Base-by-base conservation (phyloP, 2,329 filamentous ascomycete genomes). In the Tolypocladium paradoxum region DNA sequence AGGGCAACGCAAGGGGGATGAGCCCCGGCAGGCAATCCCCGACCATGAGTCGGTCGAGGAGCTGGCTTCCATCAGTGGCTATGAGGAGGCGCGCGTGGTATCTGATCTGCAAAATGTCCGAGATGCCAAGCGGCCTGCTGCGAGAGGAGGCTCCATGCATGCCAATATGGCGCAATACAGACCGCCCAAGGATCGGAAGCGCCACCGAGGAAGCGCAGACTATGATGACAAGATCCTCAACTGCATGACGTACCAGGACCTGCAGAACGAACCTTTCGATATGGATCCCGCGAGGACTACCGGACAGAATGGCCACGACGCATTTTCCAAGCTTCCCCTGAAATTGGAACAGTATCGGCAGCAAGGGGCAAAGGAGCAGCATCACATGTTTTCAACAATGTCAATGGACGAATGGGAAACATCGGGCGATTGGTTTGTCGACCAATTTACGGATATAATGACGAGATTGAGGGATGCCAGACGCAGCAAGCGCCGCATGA, bases 361-460 rank as follows among this genome's bases (percentile, higher is more conserved):
- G 51, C 70, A 75, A 52, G 68, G 69, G 9, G 73, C 74, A 49
- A 61, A 64, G 34, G 74, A 77, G 49, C 77, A 79, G 59, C 68
- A 67, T 34, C 64, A 71, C 1, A 76, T 83, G 52, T 82, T 83
- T 60, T 71, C 70, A 3, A 71, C 71, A 51, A 76, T 83, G 72
- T 65, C 75, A 1, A 69, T 82, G 16, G 67, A 72, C 18, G 80
- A 83, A 51, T 83, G 80, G 80, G 79, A 83, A 58, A 69, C 73
- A 16, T 74, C 78, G 1, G 80, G 80, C 6, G 78, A 82, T 57
- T 83, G 80, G 80, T 81, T 83, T 53, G 67, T 81, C 24, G 73
- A 74, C 45, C 76, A 74, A 56, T 83, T 83, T 56, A 66, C 72
- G 8, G 68, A 68, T 3, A 65, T 83, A 43, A 72, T 81, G 63